Conservation (phyloP, 2,329 filamentous ascomycete species). For the Lecanicillium sp. region DNA sequence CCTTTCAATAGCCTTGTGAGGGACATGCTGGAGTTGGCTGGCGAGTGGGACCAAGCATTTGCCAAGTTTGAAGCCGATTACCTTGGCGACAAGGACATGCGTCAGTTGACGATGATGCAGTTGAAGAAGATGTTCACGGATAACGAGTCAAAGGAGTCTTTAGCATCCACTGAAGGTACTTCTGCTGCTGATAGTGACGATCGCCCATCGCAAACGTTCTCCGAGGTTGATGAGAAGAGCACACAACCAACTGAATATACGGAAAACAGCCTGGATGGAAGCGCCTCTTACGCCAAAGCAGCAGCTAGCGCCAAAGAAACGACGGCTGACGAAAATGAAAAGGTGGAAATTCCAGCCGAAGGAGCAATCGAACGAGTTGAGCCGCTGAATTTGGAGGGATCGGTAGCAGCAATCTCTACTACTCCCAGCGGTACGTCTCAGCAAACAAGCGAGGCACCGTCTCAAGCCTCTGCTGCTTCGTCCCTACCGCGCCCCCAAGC, state of each 20-base stretch:
- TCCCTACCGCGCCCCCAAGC: conserved; percentile 13
- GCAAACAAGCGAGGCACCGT: conserved; percentile 2
- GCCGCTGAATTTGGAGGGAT: conserved; percentile 40
- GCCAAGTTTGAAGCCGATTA: conserved; percentile 87
- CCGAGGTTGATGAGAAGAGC: conserved; percentile 39
- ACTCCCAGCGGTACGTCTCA: conserved; percentile 7
- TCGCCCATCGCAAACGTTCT: conserved; percentile 34
- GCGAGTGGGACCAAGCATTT: conserved; percentile 89
- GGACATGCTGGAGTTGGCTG: conserved; percentile 85
- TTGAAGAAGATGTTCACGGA: conserved; percentile 93
- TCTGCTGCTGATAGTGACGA: conserved; percentile 47
- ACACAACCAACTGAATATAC: conserved; percentile 34
- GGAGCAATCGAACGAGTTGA: conserved; percentile 38
- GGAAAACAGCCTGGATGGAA: conserved; percentile 25
- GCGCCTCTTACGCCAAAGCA: conserved; percentile 17
- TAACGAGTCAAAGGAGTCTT: conserved; percentile 71
- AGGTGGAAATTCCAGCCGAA: conserved; percentile 22
- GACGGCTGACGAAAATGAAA: conserved; percentile 13
- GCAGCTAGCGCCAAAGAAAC: conserved; percentile 15
- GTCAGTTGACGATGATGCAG: conserved; percentile 83
- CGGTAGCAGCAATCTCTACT: conserved; percentile 19
- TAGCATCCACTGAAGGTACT: conserved; percentile 61
- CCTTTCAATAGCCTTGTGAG: conserved; percentile 84
- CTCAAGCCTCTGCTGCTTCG: conserved; percentile 6
- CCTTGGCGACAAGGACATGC: conserved; percentile 93